Conservation (phyloP, 1,139 yeast species). For the Candida glucosophila region DNA sequence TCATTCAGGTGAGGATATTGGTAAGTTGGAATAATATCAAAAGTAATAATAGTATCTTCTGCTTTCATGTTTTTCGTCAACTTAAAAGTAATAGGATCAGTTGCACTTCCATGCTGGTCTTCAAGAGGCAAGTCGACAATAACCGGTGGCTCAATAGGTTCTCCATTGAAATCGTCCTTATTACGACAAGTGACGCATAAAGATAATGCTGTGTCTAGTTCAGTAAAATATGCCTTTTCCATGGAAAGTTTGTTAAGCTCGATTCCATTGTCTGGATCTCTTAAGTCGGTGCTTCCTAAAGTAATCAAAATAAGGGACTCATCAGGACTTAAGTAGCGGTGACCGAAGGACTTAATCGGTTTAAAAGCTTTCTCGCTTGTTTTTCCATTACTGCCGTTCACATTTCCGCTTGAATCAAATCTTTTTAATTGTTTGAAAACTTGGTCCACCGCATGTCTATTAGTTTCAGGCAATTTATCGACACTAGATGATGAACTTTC, state of each 20-base stretch:
- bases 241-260: slow-evolving; percentile 67
- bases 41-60: slow-evolving; percentile 54
- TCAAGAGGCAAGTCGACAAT: slow-evolving; percentile 78
- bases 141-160: slow-evolving; percentile 52
- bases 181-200: slow-evolving; percentile 56
- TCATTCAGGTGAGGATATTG: slow-evolving; percentile 22
- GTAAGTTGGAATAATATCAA: slow-evolving; percentile 92
- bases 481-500: slow-evolving; percentile 18
- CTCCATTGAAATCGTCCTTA: slow-evolving; percentile 22
- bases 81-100: slow-evolving; percentile 78
- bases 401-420: slow-evolving; percentile 8
- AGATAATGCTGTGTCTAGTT: slow-evolving; percentile 82
- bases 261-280: slow-evolving; percentile 54
- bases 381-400: slow-evolving; percentile 9
- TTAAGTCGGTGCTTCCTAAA: slow-evolving; percentile 76
- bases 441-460: slow-evolving; percentile 25
- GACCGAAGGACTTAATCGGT: slow-evolving; percentile 81
- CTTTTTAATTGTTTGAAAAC: slow-evolving; percentile 33
- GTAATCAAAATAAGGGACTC: slow-evolving; percentile 71
- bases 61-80: slow-evolving; percentile 42
- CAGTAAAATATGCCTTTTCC: slow-evolving; percentile 69
- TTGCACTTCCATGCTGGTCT: slow-evolving; percentile 65
- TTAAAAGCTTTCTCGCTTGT: slow-evolving; percentile 25
- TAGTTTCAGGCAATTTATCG: slow-evolving; percentile 34
- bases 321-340: slow-evolving; percentile 55